Percentiles rank a stretch among this genome's conserved stretches.
These are phyloP conservation scores for Chrysochromulina parva DNA, from an alignment of 78 protist species.

Conservation along the genomic window DNA sequence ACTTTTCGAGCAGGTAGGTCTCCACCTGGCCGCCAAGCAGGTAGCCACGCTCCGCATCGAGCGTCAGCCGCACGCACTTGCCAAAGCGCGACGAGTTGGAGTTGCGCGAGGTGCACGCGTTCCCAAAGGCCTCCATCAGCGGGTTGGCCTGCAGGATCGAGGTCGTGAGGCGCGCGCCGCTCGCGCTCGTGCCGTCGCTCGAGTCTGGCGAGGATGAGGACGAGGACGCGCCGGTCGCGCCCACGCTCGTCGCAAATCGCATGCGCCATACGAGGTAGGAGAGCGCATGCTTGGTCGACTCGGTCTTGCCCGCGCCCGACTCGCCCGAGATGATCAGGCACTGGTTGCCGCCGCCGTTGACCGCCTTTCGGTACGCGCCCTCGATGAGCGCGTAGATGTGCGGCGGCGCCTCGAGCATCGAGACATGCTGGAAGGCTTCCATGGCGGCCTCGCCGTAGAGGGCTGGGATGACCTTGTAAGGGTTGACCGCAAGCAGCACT, in stretches of 20 bases:
- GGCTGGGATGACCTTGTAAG: not conserved
- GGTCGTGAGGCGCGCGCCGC: not conserved
- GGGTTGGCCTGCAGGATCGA: constrained; percentile 52
- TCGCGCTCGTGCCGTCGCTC: too few relatives aligned
- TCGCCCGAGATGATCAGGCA: constrained; percentile 86
- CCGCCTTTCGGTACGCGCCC: not conserved
- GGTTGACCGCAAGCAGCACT: not conserved
- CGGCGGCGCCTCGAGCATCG: not conserved
- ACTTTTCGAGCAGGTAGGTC: constrained; percentile 77
- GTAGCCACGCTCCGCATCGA: not conserved
- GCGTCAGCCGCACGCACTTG: not conserved
- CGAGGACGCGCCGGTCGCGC: constrained; percentile 6
- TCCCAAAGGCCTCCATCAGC: constrained; percentile 72
- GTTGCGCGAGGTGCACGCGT: constrained; percentile 49
- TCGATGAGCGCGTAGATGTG: not conserved
- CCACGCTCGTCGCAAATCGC: too few relatives aligned
- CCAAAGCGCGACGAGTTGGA: constrained; percentile 43
- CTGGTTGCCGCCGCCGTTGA: not conserved
- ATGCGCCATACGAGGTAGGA: not conserved
- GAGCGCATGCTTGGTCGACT: constrained; percentile 51
- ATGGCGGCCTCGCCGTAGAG: not conserved
- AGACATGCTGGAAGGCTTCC: too few relatives aligned
- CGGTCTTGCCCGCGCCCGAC: constrained; percentile 93
- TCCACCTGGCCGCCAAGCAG: constrained; percentile 29
- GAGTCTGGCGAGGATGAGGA: too few relatives aligned